Evolutionary conservation across 2,329 filamentous ascomycete species (phyloP), one percentile per base, ranked within the genome.

Genomic region (Dactylellina cionopaga): DNA sequence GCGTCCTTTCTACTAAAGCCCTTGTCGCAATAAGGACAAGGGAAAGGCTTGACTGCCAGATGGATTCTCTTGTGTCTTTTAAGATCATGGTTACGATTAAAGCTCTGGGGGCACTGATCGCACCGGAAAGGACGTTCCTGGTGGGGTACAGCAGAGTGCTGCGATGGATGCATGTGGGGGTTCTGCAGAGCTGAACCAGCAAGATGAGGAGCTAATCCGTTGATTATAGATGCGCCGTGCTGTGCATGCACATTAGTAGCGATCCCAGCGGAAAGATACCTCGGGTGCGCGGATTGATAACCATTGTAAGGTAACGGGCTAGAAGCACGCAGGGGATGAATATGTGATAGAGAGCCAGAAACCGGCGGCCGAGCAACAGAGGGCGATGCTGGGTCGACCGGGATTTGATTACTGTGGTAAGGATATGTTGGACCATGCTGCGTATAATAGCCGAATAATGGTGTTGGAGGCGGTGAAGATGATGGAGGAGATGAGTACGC

Each of bases 21-120:
- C 86, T 98, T 98, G 74, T 96, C 92, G 79, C 95, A 99, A 78
- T 90, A 89, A 5, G 84, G 87, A 80, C 95, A 99, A 0, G 93
- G 93, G 80, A 94, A 98, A 0, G 95, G 95, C 84, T 99, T 99
- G 39, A 98, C 92, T 0, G 92, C 91, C 68, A 98, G 82, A 80
- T 99, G 95, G 69, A 98, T 98, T 51, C 92, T 85, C 84, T 96
- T 96, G 80, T 99, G 95, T 55, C 95, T 87, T 82, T 99, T 99
- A 77, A 98, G 81, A 79, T 98, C 95, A 79, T 98, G 95, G 75
- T 98, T 98, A 3, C 95, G 86, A 80, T 96, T 98, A 83, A 99
- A 99, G 35, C 91, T 93, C 79, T 96, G 92, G 0, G 91, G 88
- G 78, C 95, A 99, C 79, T 91, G 86, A 76, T 98, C 92, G 79